Conservation (phyloP, 164 flowering plant species). For the Saururus chinensis region DNA sequence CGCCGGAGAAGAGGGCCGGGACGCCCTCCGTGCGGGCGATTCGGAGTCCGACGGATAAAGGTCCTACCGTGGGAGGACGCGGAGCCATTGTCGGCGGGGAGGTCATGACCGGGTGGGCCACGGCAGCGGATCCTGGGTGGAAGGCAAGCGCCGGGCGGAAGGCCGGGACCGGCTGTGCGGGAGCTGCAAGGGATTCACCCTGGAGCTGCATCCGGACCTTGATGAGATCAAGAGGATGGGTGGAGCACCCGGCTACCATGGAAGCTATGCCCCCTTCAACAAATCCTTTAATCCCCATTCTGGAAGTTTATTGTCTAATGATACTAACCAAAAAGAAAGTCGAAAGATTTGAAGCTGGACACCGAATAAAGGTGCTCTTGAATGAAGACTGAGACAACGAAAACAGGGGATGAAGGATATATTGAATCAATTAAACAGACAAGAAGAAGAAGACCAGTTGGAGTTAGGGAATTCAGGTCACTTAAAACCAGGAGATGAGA, state of each 20-base stretch:
- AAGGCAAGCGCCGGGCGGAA: conserved; percentile 39
- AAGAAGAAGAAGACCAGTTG: conserved; percentile 6
- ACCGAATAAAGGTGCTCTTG: background rate
- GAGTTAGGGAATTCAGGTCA: conserved; percentile 22
- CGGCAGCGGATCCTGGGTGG: conserved; percentile 10
- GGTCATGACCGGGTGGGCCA: background rate
- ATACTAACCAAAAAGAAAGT: background rate
- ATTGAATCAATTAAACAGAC: background rate
- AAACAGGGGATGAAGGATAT: background rate
- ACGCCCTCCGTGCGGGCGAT: conserved; percentile 57
- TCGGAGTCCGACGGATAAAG: conserved; percentile 37
- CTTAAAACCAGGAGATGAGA: conserved; percentile 28
- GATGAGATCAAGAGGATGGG: conserved; percentile 69
- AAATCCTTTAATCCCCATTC: conserved; percentile 57
- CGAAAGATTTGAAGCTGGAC: background rate
- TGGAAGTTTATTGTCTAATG: background rate
- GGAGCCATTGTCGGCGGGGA: conserved; percentile 3
- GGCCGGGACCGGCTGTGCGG: background rate
- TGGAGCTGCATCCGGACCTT: conserved; percentile 77
- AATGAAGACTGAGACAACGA: background rate
- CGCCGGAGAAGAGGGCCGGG: conserved; percentile 64
- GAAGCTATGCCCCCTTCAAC: conserved; percentile 71
- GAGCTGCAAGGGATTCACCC: conserved; percentile 29
- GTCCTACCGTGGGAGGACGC: conserved; percentile 36
- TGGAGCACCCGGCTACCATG: conserved; percentile 58